Percentiles rank a stretch among this genome's conserved stretches.
Evolutionary conservation across 192 early-diverging fungal genomes (phyloP).

Genomic region (Podila minutissima): DNA sequence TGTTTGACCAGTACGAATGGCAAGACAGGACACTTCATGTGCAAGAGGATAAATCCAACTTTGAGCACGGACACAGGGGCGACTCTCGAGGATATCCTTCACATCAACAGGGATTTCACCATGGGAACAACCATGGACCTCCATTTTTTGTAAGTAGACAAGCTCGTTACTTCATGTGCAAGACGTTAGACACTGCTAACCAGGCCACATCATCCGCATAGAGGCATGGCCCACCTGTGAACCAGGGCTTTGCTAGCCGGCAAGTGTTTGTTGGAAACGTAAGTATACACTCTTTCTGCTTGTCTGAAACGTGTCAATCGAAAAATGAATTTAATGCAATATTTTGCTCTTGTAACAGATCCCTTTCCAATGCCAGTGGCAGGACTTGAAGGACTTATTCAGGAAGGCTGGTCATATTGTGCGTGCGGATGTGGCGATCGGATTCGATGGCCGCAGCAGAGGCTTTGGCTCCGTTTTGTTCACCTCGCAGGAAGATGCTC

Average conservation of each 20-base stretch:
- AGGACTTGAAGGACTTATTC: slow-evolving; percentile 86
- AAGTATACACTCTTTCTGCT: slow-evolving; percentile 1
- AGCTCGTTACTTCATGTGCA: background rate
- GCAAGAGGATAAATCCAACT: slow-evolving; percentile 70
- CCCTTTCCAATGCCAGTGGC: slow-evolving; percentile 81
- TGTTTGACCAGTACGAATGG: slow-evolving; percentile 76
- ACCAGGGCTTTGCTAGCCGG: slow-evolving; percentile 41
- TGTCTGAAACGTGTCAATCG: background rate
- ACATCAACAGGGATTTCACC: slow-evolving; percentile 7
- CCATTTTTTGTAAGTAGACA: slow-evolving; percentile 23
- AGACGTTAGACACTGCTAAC: background rate
- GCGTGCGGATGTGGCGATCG: slow-evolving; percentile 73
- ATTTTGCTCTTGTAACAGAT: slow-evolving; percentile 49
- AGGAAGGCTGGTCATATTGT: slow-evolving; percentile 72
- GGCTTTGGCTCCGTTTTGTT: slow-evolving; percentile 83
- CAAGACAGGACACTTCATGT: slow-evolving; percentile 79
- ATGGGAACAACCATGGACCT: slow-evolving; percentile 2
- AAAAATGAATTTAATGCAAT: slow-evolving; percentile 2
- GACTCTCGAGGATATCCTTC: slow-evolving; percentile 20
- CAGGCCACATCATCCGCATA: background rate
- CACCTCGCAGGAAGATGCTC: slow-evolving; percentile 72
- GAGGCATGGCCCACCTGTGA: slow-evolving; percentile 27
- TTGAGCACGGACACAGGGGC: slow-evolving; percentile 45
- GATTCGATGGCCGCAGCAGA: slow-evolving; percentile 70
- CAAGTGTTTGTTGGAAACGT: slow-evolving; percentile 86